These are phyloP conservation scores for Colletotrichum sp. DNA, from an alignment of 2,329 filamentous ascomycete species.

Conservation along the genomic window DNA sequence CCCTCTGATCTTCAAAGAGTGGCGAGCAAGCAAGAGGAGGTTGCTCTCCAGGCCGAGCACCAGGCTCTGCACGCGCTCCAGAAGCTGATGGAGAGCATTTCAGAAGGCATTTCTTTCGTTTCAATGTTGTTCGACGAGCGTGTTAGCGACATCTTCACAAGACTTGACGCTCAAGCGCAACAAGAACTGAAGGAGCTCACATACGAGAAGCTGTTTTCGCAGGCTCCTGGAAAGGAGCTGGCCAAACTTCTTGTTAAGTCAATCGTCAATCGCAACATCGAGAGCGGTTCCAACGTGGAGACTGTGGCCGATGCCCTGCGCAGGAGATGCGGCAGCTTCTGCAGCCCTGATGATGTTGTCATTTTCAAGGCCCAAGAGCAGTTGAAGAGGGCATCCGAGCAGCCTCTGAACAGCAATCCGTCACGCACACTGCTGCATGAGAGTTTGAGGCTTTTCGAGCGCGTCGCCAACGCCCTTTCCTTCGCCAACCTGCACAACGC, in stretches of 20 bases:
- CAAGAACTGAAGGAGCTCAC: conserved; percentile 78
- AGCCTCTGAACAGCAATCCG: conserved; percentile 74
- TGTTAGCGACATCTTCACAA: conserved; percentile 83
- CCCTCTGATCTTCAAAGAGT: conserved; percentile 83
- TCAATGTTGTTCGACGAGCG: conserved; percentile 94
- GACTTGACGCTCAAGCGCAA: conserved; percentile 74
- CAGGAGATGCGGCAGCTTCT: conserved; percentile 94
- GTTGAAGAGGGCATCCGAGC: conserved; percentile 85
- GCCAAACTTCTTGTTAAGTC: conserved; percentile 96
- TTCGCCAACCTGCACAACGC: conserved; percentile 81
- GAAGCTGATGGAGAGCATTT: conserved; percentile 85
- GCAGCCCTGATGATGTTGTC: conserved; percentile 94
- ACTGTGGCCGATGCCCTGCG: conserved; percentile 95
- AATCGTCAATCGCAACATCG: conserved; percentile 97
- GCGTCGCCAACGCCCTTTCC: conserved; percentile 83
- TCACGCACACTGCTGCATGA: conserved; percentile 85
- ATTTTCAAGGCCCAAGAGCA: conserved; percentile 99
- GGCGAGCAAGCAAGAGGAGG: conserved; percentile 85
- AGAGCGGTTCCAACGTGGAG: conserved; percentile 95
- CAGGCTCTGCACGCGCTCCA: conserved; percentile 88
- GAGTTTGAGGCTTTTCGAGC: conserved; percentile 85
- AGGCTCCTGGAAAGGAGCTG: conserved; percentile 79
- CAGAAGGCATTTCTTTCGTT: conserved; percentile 96
- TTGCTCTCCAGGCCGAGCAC: conserved; percentile 92
- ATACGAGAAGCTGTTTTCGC: conserved; percentile 87